Base-by-base conservation (phyloP, 73 alveolate genomes). In the Halteria grandinella region DNA sequence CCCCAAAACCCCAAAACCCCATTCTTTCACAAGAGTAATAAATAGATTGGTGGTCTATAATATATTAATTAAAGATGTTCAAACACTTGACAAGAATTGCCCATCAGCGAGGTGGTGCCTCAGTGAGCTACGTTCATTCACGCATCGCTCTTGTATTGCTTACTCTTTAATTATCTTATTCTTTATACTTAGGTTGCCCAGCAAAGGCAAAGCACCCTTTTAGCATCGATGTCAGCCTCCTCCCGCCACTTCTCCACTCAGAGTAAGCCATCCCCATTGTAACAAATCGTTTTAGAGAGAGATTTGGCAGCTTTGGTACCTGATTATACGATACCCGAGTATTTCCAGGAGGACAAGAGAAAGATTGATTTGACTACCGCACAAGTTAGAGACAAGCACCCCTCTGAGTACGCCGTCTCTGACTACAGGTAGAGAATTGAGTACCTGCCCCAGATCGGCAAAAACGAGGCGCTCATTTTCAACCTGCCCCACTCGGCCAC, bases 1-100 rank as follows among this genome's bases (percentile, higher is more conserved):
- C n/a, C 69, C 69, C 69, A 6, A 53, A 53, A 53, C 51, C 69
- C 69, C 69, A 6, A 53, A 53, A 53, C 51, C 69, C 69, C 69
- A 8, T 15, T 45, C 5, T 10, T 8, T 11, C 28, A 6, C 11
- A 53, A 17, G 23, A 23, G 12, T 53, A 53, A 53, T 3, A 25
- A 28, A 25, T 25, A 25, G 69, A 45, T 53, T 53, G 28, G 11
- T 53, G 28, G 28, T 53, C 23, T 25, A 15, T 53, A 53, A 53
- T 53, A 53, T 17, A 53, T 17, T 25, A 53, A 15, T 39, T 17
- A 53, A 53, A 53, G 69, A 53, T 53, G 69, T 53, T 17, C 69
- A 53, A 53, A 45, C 28, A 53, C 23, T 53, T 53, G 17, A 23
- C 69, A 53, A 53, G 69, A 53, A 18, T 53, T 20, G 6, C 69